Evolutionary conservation across 2,329 filamentous ascomycete species (phyloP).

Genomic region (Sclerotinia spermophila): DNA sequence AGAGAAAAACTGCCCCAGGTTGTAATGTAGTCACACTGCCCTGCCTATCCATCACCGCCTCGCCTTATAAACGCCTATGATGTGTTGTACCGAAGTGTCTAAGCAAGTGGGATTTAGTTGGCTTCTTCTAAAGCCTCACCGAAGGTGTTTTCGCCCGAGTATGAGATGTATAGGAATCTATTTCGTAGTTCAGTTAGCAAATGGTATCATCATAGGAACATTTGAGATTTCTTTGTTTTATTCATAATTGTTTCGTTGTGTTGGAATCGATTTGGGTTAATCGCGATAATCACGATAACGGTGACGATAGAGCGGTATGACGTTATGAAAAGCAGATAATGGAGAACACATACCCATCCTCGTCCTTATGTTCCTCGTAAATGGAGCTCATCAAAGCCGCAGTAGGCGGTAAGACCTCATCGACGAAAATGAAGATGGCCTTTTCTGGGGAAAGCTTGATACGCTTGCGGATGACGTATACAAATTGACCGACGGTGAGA

Average conservation of each 20-base stretch:
- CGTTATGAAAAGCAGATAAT: slow-evolving; percentile 32
- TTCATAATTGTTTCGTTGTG: neutral
- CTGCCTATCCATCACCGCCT: slow-evolving; percentile 18
- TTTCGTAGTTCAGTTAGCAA: slow-evolving; percentile 14
- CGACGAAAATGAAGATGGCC: slow-evolving; percentile 99
- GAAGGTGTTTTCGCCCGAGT: slow-evolving; percentile 98
- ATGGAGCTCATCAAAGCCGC: slow-evolving; percentile 99
- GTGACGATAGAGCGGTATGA: slow-evolving; percentile 13
- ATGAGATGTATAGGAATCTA: slow-evolving; percentile 89
- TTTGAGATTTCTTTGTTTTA: neutral
- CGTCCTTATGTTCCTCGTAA: slow-evolving; percentile 96
- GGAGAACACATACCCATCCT: slow-evolving; percentile 54
- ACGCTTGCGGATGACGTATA: slow-evolving; percentile 99
- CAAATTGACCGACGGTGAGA: slow-evolving; percentile 97
- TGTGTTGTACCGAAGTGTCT: slow-evolving; percentile 4
- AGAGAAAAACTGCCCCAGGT: slow-evolving; percentile 19
- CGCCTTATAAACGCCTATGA: slow-evolving; percentile 16
- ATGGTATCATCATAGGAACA: neutral
- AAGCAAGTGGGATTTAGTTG: slow-evolving; percentile 11
- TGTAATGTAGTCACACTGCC: slow-evolving; percentile 17
- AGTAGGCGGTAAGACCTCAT: slow-evolving; percentile 94
- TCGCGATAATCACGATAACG: slow-evolving; percentile 17
- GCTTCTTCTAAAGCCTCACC: slow-evolving; percentile 44
- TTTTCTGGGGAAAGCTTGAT: slow-evolving; percentile 99
- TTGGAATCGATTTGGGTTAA: neutral